Evolutionary conservation across 257 asterid genomes (phyloP).

Genomic region (Solanum okadae): DNA sequence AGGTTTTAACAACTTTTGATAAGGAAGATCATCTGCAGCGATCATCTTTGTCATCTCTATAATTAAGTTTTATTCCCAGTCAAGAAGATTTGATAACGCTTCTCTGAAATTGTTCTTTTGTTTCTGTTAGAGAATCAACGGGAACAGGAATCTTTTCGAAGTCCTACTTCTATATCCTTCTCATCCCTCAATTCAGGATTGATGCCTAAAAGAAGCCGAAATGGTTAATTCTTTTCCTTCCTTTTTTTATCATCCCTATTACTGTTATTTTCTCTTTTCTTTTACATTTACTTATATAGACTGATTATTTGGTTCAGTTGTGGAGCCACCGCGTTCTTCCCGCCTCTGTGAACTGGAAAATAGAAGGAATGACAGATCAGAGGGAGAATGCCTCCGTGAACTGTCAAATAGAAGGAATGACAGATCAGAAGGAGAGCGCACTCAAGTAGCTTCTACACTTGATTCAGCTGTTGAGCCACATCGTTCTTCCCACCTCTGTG

Average conservation of each 20-base stretch:
- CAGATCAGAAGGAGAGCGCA: not conserved
- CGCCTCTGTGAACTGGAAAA: not conserved
- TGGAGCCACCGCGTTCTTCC: conserved; percentile 5
- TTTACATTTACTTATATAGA: not conserved
- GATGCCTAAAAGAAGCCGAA: not conserved
- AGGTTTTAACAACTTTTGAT: not conserved
- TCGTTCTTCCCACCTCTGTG: not conserved
- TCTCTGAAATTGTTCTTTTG: not conserved
- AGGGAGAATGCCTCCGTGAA: not conserved
- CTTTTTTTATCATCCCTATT: not conserved
- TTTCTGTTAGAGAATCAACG: not conserved
- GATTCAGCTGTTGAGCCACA: conserved; percentile 18
- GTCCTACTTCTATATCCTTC: not conserved
- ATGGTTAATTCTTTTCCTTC: not conserved
- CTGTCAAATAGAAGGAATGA: not conserved
- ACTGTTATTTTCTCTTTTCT: not conserved
- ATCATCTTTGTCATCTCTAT: not conserved
- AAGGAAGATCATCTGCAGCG: not conserved
- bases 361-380: not conserved
- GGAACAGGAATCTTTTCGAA: not conserved
- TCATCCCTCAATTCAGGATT: not conserved
- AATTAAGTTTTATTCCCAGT: not conserved
- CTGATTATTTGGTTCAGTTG: not conserved
- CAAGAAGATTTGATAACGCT: not conserved
- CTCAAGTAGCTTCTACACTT: not conserved